Evolutionary conservation across 2,329 filamentous ascomycete genomes (phyloP), one percentile per base, ranked within the genome.

Genomic region (Kalaharituber pfeilii): DNA sequence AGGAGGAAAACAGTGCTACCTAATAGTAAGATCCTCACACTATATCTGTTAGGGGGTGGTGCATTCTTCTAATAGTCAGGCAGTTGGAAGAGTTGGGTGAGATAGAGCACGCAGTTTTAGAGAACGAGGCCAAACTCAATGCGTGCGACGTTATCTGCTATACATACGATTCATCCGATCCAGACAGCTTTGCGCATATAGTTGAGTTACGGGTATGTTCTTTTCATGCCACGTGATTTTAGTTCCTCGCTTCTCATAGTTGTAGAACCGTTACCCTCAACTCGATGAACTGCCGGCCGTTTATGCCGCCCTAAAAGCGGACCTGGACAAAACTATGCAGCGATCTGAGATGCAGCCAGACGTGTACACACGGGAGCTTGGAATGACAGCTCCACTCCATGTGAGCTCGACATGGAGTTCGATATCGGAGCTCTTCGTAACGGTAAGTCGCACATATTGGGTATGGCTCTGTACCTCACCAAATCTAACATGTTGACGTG

Each of bases 321-420:
- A 98, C 68, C 80, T 84, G 62, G 91, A 98, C 68, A 94, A 94
- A 68, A 93, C 89, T 2, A 95, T 87, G n/a, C 91, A 98, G 69
- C 78, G 91, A 56, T 84, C 84, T 57, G 86, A 94, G 67, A 72
- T 82, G 59, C 89, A 95, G 68, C 91, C 91, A 1, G 91, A 98
- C 66, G 82, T 87, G 59, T 95, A 95, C 69, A 93, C 88, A 0
- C 79, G 82, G 51, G 75, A 77, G 33, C 72, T 94, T 62, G 88
- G 85, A 66, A 94, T 96, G 84, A 81, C 84, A 53, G 81, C 88
- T 2, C 91, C 91, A 5, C 72, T 96, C 39, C 93, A 98, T 70
- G 91, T 95, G 52, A 94, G 86, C 65, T 87, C 91, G 27, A 91
- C 83, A 5, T 98, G 91, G 91, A 81, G 78, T 64, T 93, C 85